Percentiles rank a stretch among this genome's conserved stretches.
These are phyloP conservation scores for Xylaria sp. DNA, from an alignment of 2,329 filamentous ascomycete species.

Conservation along the genomic window DNA sequence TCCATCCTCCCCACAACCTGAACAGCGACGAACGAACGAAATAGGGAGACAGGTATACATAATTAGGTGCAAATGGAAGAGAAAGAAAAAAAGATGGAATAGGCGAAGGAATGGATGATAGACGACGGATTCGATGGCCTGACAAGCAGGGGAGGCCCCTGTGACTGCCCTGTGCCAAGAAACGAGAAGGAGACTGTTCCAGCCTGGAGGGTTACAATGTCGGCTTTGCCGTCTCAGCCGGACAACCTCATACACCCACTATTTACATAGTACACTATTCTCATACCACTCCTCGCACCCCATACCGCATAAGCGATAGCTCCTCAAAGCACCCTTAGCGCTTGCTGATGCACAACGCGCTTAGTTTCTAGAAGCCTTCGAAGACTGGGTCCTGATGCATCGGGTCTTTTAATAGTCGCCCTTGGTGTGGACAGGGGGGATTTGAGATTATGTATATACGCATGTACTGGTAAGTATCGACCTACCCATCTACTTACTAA, in stretches of 20 bases:
- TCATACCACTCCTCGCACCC: no score
- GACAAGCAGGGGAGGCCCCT: conserved; percentile 6
- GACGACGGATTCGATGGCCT: neutral
- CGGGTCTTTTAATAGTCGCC: conserved; percentile 2
- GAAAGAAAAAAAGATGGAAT: neutral
- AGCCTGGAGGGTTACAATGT: conserved; percentile 27
- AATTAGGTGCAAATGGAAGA: no score
- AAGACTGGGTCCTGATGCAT: conserved; percentile 14
- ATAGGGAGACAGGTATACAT: neutral
- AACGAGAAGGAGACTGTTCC: neutral
- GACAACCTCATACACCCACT: conserved; percentile 8
- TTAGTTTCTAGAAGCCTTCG: conserved; percentile 19
- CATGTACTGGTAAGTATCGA: no score
- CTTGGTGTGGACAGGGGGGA: conserved; percentile 12
- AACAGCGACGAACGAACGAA: no score
- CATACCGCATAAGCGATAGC: no score
- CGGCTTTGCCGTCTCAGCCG: conserved; percentile 33
- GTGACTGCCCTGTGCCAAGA: conserved; percentile 20
- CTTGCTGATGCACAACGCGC: neutral
- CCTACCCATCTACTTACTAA: neutral
- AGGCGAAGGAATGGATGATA: neutral
- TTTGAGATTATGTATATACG: conserved; percentile 28
- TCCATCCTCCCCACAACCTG: no score
- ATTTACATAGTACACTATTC: neutral
- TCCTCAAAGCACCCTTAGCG: no score